Percentiles rank a stretch among this genome's conserved stretches.
phyloP scores from a whole-genome alignment of 495 filamentous ascomycete species.

The Penicillium coprophilum region DNA sequence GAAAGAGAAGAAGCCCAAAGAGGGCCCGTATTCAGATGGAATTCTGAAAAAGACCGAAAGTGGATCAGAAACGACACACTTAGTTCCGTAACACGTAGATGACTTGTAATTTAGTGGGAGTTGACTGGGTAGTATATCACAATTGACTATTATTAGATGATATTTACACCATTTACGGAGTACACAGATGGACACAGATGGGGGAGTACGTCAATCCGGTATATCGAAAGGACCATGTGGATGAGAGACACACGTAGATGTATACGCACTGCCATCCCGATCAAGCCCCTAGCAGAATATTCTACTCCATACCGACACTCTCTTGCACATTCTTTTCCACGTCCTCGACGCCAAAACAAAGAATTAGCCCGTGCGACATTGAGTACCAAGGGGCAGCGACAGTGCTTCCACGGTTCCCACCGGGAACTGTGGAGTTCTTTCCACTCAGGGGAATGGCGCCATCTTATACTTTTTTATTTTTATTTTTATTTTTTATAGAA shows the following conservation, averaged over 20 bases:
- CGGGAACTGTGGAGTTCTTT: conserved; percentile 15
- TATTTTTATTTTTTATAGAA: too few species aligned
- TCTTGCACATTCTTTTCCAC: too few species aligned
- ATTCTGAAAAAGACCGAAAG: conserved; percentile 29
- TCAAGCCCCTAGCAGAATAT: too few species aligned
- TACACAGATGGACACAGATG: too few species aligned
- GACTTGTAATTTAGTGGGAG: conserved; percentile 27
- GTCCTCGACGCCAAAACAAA: neutral
- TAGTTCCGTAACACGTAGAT: conserved; percentile 34
- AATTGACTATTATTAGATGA: neutral
- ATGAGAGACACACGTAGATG: too few species aligned
- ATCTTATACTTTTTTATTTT: conserved; percentile 1
- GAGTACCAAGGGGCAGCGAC: conserved; percentile 8
- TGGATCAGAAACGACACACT: conserved; percentile 31
- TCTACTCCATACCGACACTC: too few species aligned
- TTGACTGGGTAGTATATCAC: too few species aligned
- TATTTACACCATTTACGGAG: too few species aligned
- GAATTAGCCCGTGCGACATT: neutral
- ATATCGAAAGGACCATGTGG: neutral
- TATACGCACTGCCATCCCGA: too few species aligned
- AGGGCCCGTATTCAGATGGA: conserved; percentile 13
- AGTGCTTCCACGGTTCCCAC: conserved; percentile 16
- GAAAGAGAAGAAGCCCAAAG: conserved; percentile 17
- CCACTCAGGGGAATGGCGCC: conserved; percentile 17
- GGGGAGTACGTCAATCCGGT: too few species aligned